Base-by-base conservation (phyloP, 805 yeast genomes). In the Metschnikowia dekortorum region DNA sequence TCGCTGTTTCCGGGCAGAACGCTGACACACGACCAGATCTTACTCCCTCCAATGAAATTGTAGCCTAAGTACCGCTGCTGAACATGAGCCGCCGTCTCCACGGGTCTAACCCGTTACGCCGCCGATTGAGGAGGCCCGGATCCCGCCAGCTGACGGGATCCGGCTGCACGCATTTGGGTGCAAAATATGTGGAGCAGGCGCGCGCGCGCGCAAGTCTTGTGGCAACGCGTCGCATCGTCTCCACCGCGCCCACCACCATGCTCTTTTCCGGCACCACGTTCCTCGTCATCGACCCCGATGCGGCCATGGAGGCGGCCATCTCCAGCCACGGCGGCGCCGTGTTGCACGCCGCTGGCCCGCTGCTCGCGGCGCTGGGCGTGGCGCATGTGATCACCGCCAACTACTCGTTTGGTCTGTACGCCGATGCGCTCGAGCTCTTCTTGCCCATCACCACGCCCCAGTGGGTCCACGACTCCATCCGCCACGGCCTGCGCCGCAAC, bases 361-460 rank as follows among this genome's bases (percentile, higher is more conserved):
- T 53, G 4, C 47, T 51, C 10, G 44, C 44, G 8, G 13, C 31
- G 26, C 46, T 36, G 41, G 32, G 29, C 11, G 59, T 69, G 29
- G 69, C 78, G 8, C 83, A 83, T 59, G 67, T 87, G 16, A 73
- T 88, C 13, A 67, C 88, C 16, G 66, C 70, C 39, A 67, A 79
- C 5, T 66, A 73, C 16, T 73, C 79, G 28, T 87, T 86, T 54
- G 74, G 76, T 2, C 82, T 78, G 31, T 82, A 74, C 58, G 58
- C 54, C 2, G 66, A 69, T 32, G 77, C 85, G 5, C 70, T 69
- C 34, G 70, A 71, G 13, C 68, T 76, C 35, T 75, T 86, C 81
- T 73, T 85, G 11, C 89, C 94, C 0, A 76, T 86, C 1, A 85
- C 87, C 13, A 76, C 78, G 0, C 74, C 83, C 0, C 63, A 70